Evolutionary conservation across 1,284 basidiomycete species (phyloP).

Genomic region (Bondarzewia mesenterica): DNA sequence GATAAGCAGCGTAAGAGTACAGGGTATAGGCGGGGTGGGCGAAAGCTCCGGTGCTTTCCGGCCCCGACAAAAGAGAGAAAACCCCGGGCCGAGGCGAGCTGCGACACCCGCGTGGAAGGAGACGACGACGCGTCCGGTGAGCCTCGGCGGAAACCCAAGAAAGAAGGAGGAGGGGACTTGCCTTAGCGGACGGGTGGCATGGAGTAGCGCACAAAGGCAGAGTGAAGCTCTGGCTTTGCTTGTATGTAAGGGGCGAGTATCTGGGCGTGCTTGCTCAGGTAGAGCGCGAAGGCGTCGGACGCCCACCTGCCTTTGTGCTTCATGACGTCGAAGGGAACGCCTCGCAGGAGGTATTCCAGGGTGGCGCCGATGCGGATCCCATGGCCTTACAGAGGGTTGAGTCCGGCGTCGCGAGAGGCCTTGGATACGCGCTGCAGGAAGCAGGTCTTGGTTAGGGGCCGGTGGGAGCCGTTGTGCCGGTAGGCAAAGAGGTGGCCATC

Average conservation of each 20-base stretch:
- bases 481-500: neutral
- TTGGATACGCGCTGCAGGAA: neutral
- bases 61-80: neutral
- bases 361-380: conserved; percentile 31
- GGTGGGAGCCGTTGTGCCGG: neutral
- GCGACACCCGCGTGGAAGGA: neutral
- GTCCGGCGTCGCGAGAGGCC: neutral
- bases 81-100: neutral
- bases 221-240: neutral
- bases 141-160: neutral
- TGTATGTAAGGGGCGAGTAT: conserved; percentile 18
- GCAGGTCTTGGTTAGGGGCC: neutral
- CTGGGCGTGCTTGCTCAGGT: conserved; percentile 14
- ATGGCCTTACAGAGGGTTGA: conserved; percentile 19
- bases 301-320: conserved; percentile 27
- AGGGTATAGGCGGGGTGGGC: too few relatives aligned
- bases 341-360: conserved; percentile 28
- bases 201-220: neutral
- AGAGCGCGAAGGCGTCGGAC: conserved; percentile 23
- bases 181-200: neutral
- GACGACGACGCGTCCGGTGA: neutral
- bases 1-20: too few relatives aligned
- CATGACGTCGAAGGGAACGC: conserved; percentile 26
- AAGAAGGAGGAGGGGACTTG: neutral
- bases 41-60: neutral